These are phyloP conservation scores for Gossypium rotundifolium DNA, from an alignment of 345 rosid genomes.

Conservation along the genomic window DNA sequence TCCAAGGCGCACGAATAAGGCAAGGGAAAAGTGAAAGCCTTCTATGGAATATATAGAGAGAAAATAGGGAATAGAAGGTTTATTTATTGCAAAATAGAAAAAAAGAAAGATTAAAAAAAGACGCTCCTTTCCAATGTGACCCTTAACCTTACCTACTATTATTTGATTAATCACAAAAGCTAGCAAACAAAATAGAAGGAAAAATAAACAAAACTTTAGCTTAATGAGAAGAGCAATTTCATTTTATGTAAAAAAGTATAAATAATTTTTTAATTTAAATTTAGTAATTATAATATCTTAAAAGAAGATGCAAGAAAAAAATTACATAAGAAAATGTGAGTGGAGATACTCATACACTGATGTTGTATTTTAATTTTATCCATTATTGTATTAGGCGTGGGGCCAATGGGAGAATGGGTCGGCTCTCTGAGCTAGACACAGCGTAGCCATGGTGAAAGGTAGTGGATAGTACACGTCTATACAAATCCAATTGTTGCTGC, in stretches of 20 bases:
- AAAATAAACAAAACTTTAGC: background rate
- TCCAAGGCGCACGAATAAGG: background rate
- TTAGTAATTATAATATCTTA: no score
- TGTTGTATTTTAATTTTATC: no score
- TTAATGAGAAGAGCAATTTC: no score
- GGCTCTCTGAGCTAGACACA: background rate
- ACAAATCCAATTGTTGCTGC: background rate
- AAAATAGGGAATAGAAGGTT: background rate
- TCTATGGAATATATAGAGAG: background rate
- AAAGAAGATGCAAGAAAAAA: no score
- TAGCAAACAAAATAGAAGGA: background rate
- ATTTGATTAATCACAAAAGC: background rate
- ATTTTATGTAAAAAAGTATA: no score
- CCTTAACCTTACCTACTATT: constrained; percentile 10
- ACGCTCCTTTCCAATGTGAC: constrained; percentile 6
- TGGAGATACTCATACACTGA: no score
- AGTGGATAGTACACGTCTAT: background rate
- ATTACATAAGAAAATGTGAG: no score
- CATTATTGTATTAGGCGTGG: background rate
- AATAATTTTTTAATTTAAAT: no score
- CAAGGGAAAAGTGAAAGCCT: background rate
- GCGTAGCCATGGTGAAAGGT: background rate
- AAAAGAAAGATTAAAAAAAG: background rate
- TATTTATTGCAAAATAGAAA: background rate
- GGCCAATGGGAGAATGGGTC: background rate